Percentiles rank a stretch among this genome's conserved stretches.
These are phyloP conservation scores for Blumeriella jaapii DNA, from an alignment of 2,329 filamentous ascomycete genomes.

Conservation along the genomic window DNA sequence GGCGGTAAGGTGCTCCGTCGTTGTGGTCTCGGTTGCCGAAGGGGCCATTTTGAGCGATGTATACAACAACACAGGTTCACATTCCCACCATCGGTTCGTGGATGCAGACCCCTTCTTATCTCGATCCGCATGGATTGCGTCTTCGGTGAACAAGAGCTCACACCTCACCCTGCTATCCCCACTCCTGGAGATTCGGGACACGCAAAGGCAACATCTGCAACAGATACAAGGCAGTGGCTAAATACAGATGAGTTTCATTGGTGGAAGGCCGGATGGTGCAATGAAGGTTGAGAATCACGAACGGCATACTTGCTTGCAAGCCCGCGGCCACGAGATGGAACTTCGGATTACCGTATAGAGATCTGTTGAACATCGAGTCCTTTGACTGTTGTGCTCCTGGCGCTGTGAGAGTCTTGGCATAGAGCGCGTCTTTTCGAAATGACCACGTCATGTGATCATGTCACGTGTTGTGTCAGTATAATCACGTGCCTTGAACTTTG, in stretches of 20 bases:
- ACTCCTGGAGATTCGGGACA: conserved; percentile 6
- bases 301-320: not conserved
- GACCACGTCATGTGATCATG: too few species aligned
- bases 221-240: not conserved
- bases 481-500: too few species aligned
- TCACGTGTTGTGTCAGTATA: too few species aligned
- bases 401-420: too few species aligned
- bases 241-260: conserved; percentile 7
- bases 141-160: conserved; percentile 4
- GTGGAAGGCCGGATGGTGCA: conserved; percentile 10
- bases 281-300: conserved; percentile 11
- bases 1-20: conserved; percentile 11
- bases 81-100: not conserved
- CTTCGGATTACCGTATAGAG: not conserved
- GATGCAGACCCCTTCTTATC: not conserved
- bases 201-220: not conserved
- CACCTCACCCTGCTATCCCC: too few species aligned
- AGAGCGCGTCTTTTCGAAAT: too few species aligned
- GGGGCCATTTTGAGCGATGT: conserved; percentile 20
- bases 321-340: conserved; percentile 1
- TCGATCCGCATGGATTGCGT: conserved; percentile 3
- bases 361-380: not conserved
- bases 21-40: conserved; percentile 21
- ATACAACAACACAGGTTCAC: not conserved
- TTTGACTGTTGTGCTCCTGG: too few species aligned